A percentile compares a stretch with the other conserved stretches of the same genome.
Evolutionary conservation across 306 rosid genomes (phyloP).

Genomic region (Glycine latifolia): DNA sequence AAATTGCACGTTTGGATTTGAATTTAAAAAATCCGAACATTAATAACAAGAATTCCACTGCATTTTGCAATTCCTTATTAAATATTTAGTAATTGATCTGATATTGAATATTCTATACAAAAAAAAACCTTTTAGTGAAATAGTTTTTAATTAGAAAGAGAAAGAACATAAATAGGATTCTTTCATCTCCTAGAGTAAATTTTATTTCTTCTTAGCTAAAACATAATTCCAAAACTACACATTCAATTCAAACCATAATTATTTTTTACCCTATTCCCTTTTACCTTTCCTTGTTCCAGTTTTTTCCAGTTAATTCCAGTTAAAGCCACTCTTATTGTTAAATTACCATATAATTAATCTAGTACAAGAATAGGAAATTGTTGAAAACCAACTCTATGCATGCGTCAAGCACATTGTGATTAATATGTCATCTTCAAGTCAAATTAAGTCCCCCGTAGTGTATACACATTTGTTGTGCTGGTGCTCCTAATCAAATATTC

Average conservation of each 20-base stretch:
- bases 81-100: no score
- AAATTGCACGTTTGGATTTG: background rate
- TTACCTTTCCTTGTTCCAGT: background rate
- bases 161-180: background rate
- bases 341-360: background rate
- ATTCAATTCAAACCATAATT: background rate
- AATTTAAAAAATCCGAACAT: background rate
- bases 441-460: conserved; percentile 43
- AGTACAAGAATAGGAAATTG: conserved; percentile 12
- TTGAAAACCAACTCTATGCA: background rate
- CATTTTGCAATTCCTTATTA: no score
- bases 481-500: conserved; percentile 71
- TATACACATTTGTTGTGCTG: conserved; percentile 15
- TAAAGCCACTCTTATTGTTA: background rate
- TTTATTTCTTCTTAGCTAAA: background rate
- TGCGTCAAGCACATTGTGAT: conserved; percentile 40
- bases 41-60: no score
- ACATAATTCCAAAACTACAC: background rate
- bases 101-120: no score
- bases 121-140: background rate
- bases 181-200: background rate
- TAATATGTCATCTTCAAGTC: conserved; percentile 43
- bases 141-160: background rate
- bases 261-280: background rate
- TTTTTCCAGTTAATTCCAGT: background rate